Evolutionary conservation across 441 rosid genomes (phyloP), one percentile per base, ranked within the genome.

Genomic region (Adansonia grandidieri): DNA sequence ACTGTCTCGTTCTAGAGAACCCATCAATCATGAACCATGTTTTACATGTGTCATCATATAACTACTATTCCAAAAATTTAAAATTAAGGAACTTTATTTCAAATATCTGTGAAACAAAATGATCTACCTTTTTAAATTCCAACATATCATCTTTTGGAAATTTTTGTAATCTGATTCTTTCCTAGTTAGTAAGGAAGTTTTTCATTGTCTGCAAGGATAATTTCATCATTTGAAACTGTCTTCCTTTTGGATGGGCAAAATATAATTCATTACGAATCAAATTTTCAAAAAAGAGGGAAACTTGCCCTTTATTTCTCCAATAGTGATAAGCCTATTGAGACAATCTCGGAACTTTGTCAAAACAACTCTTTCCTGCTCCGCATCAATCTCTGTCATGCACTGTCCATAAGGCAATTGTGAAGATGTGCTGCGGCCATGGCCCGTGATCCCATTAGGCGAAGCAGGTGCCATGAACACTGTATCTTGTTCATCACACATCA

Each of bases 241-340:
- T 54, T 75, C 64, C 50, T 44, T 66, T 62, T 62, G 80, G 62
- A 40, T 57, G 20, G n/a, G 15, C 64, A 53, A 11, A 32, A 4
- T 56, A 51, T n/a, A 58, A 68, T 65, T 56, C 28, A 2, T 48
- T 19, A 20, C 40, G 47, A 67, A 73, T 42, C 61, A 72, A 37
- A 47, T 51, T 54, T 44, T 13, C 61, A 71, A 47, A 42, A 80
- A 56, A 54, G 72, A 81, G 40, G 73, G 81, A 74, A 54, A 65
- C 85, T 84, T 86, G 85, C 99, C 99, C 86, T 94, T 96, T 80
- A 90, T 83, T 83, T 92, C 98, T 79, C 98, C 98, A 4, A 84
- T 87, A 58, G 95, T 92, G 84, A 97, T 94, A 68, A 97, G 95
- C 82, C 86, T 86, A 73, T 92, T 92, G 58, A 97, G 94, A 80